Percentiles rank a stretch among this genome's conserved stretches.
These are phyloP conservation scores for Colletotrichum falcatum DNA, from an alignment of 2,329 filamentous ascomycete species.

Conservation along the genomic window DNA sequence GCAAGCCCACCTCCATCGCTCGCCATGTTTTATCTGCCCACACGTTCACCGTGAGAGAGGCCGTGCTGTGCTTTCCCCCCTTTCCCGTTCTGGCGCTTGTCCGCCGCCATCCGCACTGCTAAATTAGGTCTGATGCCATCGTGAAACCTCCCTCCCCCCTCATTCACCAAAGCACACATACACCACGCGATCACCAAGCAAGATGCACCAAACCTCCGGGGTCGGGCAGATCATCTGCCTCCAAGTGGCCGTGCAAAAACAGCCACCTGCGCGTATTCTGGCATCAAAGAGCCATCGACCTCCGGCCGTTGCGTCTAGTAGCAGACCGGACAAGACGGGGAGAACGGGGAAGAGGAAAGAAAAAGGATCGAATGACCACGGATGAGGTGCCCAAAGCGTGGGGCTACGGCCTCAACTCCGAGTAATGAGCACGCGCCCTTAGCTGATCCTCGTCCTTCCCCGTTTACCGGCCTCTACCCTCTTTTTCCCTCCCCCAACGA, in stretches of 20 bases:
- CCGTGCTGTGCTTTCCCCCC: slow-evolving; percentile 8
- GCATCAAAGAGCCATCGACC: background rate
- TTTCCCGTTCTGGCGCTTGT: slow-evolving; percentile 6
- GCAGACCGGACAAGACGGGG: background rate
- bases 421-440: slow-evolving; percentile 1
- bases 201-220: background rate
- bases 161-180: background rate
- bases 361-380: slow-evolving; percentile 5
- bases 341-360: too few species aligned
- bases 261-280: background rate
- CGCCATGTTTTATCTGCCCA: background rate
- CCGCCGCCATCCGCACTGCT: background rate
- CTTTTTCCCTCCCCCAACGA: background rate
- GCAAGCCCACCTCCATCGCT: too few species aligned
- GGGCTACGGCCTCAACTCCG: background rate
- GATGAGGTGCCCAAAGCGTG: slow-evolving; percentile 33
- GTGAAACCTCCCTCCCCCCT: slow-evolving; percentile 24
- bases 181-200: background rate
- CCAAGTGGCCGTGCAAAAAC: slow-evolving; percentile 4
- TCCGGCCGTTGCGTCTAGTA: slow-evolving; percentile 3
- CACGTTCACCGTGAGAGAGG: background rate
- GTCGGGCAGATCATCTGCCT: background rate
- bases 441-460: background rate
- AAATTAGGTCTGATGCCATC: slow-evolving; percentile 17
- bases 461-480: background rate